Evolutionary conservation across 768 basidiomycete genomes (phyloP).

Genomic region (Flagelloscypha sp.): DNA sequence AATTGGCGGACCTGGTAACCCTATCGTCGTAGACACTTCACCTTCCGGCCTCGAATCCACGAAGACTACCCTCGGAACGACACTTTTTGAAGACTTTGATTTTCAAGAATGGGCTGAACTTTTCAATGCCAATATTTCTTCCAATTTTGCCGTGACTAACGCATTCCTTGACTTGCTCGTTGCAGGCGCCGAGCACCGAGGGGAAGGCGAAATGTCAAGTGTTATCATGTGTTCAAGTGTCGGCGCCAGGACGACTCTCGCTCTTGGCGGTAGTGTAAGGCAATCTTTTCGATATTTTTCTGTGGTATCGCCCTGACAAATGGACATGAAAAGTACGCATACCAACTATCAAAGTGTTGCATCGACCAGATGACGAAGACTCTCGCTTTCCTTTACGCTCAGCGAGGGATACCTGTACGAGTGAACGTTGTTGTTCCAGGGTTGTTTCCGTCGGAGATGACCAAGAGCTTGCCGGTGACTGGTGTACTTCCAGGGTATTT

Average conservation of each 20-base stretch:
- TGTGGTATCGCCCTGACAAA: neutral
- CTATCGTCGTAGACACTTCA: no score
- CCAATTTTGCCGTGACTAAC: neutral
- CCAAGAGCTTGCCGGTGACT: no score
- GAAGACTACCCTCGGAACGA: neutral
- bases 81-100: neutral
- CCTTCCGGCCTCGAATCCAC: neutral
- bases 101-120: neutral
- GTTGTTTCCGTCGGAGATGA: neutral
- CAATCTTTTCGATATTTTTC: neutral
- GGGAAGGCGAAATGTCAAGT: neutral
- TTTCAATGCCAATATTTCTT: constrained; percentile 1
- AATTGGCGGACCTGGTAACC: no score
- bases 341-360: neutral
- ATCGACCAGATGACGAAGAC: neutral
- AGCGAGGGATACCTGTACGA: neutral
- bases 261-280: neutral
- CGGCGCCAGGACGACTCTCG: neutral
- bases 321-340: neutral
- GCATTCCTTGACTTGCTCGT: constrained; percentile 2
- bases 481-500: no score
- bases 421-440: constrained; percentile 2
- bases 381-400: constrained; percentile 1
- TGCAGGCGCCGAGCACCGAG: neutral
- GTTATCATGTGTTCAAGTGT: constrained; percentile 1